Evolutionary conservation across 805 yeast species (phyloP).

Genomic region (Sugiyamaella marilandica): DNA sequence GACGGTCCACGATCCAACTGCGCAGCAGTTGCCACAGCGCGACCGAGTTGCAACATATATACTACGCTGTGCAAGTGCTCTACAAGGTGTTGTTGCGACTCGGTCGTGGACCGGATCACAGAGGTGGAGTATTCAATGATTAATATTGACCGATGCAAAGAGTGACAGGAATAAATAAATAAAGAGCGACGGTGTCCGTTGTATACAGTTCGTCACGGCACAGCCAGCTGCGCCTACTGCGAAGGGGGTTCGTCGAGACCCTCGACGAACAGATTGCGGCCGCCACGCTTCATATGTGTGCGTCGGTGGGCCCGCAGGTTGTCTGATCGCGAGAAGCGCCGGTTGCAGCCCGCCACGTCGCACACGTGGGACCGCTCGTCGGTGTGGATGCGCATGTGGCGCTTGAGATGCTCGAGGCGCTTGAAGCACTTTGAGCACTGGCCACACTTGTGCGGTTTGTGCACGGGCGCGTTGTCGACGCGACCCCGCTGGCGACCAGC

Average conservation of each 20-base stretch:
- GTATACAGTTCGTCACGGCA: background rate
- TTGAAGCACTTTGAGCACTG: conserved; percentile 35
- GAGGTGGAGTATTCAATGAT: too few relatives aligned
- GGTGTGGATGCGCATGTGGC: conserved; percentile 71
- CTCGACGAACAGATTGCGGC: conserved; percentile 38
- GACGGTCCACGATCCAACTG: too few relatives aligned
- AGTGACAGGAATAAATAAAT: conserved; percentile 6
- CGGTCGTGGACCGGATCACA: too few relatives aligned
- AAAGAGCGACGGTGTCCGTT: background rate
- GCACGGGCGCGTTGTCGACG: background rate
- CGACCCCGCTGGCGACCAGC: too few relatives aligned
- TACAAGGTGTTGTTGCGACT: too few relatives aligned
- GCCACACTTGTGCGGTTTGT: conserved; percentile 4
- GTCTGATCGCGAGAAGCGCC: conserved; percentile 67
- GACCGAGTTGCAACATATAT: too few relatives aligned
- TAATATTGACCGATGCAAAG: background rate
- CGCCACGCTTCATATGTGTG: conserved; percentile 52
- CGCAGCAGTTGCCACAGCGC: too few relatives aligned
- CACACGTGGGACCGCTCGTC: conserved; percentile 75
- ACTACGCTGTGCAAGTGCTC: too few relatives aligned
- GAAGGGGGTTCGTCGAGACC: conserved; percentile 26
- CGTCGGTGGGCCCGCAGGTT: conserved; percentile 74
- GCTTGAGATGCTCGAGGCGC: conserved; percentile 39
- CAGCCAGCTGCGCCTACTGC: conserved; percentile 2
- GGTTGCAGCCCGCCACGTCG: conserved; percentile 49